Evolutionary conservation across 1,284 basidiomycete genomes (phyloP), one percentile per base, ranked within the genome.

Genomic region (Cryptococcus sp.): DNA sequence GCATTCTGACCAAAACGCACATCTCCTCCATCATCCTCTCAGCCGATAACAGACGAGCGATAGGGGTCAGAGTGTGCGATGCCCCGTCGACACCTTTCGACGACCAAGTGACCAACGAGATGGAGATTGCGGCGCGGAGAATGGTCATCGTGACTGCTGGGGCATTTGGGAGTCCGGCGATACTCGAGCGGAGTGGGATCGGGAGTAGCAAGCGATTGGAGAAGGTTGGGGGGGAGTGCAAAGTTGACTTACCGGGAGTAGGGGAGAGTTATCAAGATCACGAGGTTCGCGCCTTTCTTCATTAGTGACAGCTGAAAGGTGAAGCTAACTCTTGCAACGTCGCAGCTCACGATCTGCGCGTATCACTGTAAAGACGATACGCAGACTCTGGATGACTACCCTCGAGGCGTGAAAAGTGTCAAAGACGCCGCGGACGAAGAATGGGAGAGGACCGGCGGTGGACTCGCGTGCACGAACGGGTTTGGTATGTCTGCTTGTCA

Each of bases 61-160:
- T 23, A n/a, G 40, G 42, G 15, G 39, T 52, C 35, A 52, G 52
- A 22, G 23, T 50, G 17, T 8, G 23, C 35, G 57, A 46, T 46
- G 50, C 38, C 13, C 30, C 30, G 8, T 13, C 30, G 30, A 5
- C 30, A 35, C 30, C 30, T 4, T 35, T 35, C 30, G 30, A 35
- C 30, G 30, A 35, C 30, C 30, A 7, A 38, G 47, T 51, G 49
- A 46, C 17, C 7, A 45, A 39, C 13, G 50, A 20, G 19, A 62
- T 39, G 35, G 43, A 20, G 17, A 45, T 72, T 3, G 48, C 53
- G 11, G 79, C 71, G 1, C 57, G 55, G n/a, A 58, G 62, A 48
- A 75, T 78, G 54, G 65, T 79, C 2, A 61, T 80, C 6, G 25
- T 80, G 16, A 74, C 62, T 46, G 66, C 69, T 11, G 79, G 79